Evolutionary conservation across 179 eudicot genomes (phyloP).

Genomic region (Amaranthus tricolor): DNA sequence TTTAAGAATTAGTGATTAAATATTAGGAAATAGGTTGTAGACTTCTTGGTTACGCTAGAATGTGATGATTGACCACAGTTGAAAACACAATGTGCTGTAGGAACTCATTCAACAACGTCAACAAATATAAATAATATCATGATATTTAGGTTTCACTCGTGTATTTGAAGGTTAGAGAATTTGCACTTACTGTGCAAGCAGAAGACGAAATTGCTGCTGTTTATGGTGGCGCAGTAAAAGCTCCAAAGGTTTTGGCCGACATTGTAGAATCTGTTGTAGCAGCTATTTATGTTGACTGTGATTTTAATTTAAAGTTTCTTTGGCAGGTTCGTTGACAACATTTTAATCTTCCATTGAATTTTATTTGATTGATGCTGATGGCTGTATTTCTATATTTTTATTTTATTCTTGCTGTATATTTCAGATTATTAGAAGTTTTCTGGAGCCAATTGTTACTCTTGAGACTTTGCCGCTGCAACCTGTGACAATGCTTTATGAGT

Average conservation of each 20-base stretch:
- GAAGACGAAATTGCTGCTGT: conserved; percentile 53
- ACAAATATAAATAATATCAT: neutral
- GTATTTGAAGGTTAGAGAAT: conserved; percentile 56
- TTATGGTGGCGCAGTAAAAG: conserved; percentile 77
- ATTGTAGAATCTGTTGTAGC: conserved; percentile 83
- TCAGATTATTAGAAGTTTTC: conserved; percentile 49
- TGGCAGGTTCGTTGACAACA: conserved; percentile 43
- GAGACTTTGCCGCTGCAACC: conserved; percentile 68
- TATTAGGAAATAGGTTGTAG: neutral
- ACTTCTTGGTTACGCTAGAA: neutral
- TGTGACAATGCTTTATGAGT: conserved; percentile 61
- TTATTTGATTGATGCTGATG: neutral
- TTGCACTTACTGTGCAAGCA: conserved; percentile 55
- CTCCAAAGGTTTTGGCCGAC: conserved; percentile 84
- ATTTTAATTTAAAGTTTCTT: conserved; percentile 49
- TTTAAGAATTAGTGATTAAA: too few relatives aligned
- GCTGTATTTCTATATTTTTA: neutral
- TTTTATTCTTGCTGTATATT: conserved; percentile 1
- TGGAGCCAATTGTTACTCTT: conserved; percentile 71
- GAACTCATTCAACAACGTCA: neutral
- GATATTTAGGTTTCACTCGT: neutral
- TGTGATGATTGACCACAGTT: neutral
- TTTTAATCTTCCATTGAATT: neutral
- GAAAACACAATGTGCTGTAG: neutral
- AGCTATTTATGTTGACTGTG: conserved; percentile 70